Evolutionary conservation across 768 basidiomycete genomes (phyloP).

Genomic region (Dictyophora rubrovolvata): DNA sequence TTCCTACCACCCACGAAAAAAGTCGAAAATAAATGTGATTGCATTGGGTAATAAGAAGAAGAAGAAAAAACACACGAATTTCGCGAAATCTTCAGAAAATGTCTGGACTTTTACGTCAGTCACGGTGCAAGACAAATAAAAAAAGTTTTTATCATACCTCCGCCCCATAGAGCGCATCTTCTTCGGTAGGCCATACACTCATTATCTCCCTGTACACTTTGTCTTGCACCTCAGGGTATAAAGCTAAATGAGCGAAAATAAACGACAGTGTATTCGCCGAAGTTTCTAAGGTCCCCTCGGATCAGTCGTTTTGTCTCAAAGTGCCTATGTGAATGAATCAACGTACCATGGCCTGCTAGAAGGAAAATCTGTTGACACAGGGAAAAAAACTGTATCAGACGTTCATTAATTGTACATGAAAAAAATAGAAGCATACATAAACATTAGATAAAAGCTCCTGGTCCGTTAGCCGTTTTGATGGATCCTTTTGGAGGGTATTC

Average conservation of each 20-base stretch:
- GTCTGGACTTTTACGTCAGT: slow-evolving; percentile 19
- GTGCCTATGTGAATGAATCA: not conserved
- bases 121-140: not conserved
- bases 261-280: slow-evolving; percentile 36
- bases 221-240: slow-evolving; percentile 39
- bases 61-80: slow-evolving; percentile 22
- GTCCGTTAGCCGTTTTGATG: slow-evolving; percentile 27
- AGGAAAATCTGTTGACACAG: slow-evolving; percentile 28
- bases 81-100: slow-evolving; percentile 29
- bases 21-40: not conserved
- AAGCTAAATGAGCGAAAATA: slow-evolving; percentile 33
- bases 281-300: slow-evolving; percentile 29
- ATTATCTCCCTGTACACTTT: slow-evolving; percentile 33
- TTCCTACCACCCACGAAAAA: slow-evolving; percentile 22
- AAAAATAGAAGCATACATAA: slow-evolving; percentile 27
- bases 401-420: not conserved
- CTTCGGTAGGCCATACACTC: slow-evolving; percentile 28
- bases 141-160: slow-evolving; percentile 18
- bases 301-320: not conserved
- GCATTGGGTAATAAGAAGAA: not conserved
- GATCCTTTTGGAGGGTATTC: slow-evolving; percentile 29
- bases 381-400: not conserved
- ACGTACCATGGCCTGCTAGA: slow-evolving; percentile 38
- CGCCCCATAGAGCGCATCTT: slow-evolving; percentile 10
- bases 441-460: slow-evolving; percentile 38